Evolutionary conservation across 805 yeast species (phyloP).

Genomic region (Vanderwaltozyma tropicalis): DNA sequence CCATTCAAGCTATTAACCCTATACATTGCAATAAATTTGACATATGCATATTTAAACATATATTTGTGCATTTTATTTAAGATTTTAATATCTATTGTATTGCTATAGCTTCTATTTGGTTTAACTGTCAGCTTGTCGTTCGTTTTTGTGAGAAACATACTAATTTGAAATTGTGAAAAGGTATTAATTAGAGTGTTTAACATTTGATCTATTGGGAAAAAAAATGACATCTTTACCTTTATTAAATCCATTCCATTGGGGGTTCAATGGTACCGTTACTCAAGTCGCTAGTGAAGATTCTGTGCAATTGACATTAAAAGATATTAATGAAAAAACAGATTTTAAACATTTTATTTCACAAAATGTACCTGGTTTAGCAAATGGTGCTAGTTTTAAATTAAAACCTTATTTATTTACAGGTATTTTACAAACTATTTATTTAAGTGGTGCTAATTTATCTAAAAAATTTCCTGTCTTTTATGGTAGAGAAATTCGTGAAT

Average conservation of each 20-base stretch:
- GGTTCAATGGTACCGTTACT: constrained; percentile 25
- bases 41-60: too few relatives aligned
- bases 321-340: constrained; percentile 8
- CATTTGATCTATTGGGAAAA: too few relatives aligned
- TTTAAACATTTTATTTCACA: constrained; percentile 17
- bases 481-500: constrained; percentile 53
- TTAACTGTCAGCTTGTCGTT: too few relatives aligned
- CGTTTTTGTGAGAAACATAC: neutral
- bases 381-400: constrained; percentile 41
- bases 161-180: neutral
- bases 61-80: too few relatives aligned
- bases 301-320: constrained; percentile 11
- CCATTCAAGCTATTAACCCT: too few relatives aligned
- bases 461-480: constrained; percentile 48
- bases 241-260: constrained; percentile 24
- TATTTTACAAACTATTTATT: constrained; percentile 62
- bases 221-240: constrained; percentile 5
- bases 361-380: constrained; percentile 35
- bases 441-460: constrained; percentile 43
- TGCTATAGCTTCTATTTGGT: too few relatives aligned
- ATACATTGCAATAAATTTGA: too few relatives aligned
- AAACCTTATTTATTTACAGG: constrained; percentile 62
- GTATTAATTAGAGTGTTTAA: neutral
- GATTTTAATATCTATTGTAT: too few relatives aligned
- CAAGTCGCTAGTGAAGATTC: constrained; percentile 16